A percentile compares a stretch with the other conserved stretches of the same genome.
Conservation (phyloP, 2,329 filamentous ascomycete species). For the Aspergillus sp. region DNA sequence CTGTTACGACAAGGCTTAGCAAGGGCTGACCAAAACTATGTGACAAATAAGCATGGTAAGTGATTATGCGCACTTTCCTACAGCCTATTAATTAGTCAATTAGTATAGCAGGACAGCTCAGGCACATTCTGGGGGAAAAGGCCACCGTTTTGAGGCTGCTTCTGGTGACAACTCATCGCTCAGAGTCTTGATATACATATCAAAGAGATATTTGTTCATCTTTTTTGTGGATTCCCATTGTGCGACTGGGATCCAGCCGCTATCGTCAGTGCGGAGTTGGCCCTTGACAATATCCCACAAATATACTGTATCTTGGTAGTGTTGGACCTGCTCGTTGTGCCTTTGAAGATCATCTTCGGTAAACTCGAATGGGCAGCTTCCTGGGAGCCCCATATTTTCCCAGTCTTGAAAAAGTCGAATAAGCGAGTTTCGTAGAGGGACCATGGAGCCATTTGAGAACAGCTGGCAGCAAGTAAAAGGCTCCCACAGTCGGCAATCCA, state of each 20-base stretch:
- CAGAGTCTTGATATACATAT: slow-evolving; percentile 23
- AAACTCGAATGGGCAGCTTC: slow-evolving; percentile 19
- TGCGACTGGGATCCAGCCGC: slow-evolving; percentile 20
- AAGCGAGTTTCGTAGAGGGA: slow-evolving; percentile 18
- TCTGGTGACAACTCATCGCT: slow-evolving; percentile 20
- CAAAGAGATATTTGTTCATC: slow-evolving; percentile 19
- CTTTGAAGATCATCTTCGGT: slow-evolving; percentile 13
- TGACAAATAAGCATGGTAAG: too few relatives aligned
- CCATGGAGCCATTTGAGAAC: slow-evolving; percentile 14
- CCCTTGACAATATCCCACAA: slow-evolving; percentile 21
- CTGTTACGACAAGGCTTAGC: too few relatives aligned
- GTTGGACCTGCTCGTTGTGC: slow-evolving; percentile 16
- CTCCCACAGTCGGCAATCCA: slow-evolving; percentile 23
- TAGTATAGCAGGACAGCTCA: too few relatives aligned
- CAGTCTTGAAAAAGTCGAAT: slow-evolving; percentile 19
- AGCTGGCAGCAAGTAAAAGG: slow-evolving; percentile 21
- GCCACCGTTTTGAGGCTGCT: slow-evolving; percentile 21
- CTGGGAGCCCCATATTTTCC: slow-evolving; percentile 15
- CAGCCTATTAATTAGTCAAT: too few relatives aligned
- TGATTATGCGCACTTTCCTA: too few relatives aligned
- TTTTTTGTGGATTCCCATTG: slow-evolving; percentile 19
- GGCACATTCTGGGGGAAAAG: slow-evolving; percentile 19
- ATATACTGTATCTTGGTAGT: slow-evolving; percentile 23
- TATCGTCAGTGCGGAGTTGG: slow-evolving; percentile 23
- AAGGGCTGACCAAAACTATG: too few relatives aligned